Base-by-base conservation (phyloP, 257 asterid species). In the Buddleja alternifolia region DNA sequence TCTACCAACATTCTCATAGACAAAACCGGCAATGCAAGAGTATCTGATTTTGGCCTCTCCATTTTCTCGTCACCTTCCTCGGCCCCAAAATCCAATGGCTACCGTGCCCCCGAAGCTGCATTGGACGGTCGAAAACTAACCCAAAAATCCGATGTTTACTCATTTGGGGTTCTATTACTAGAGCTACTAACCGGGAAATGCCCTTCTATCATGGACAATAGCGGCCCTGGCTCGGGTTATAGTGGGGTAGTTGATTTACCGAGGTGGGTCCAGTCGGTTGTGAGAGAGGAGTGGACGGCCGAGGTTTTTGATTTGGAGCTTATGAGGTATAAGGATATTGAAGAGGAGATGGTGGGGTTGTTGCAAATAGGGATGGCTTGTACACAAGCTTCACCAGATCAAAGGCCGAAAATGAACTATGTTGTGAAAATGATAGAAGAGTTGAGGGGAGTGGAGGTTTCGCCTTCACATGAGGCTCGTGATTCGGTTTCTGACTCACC, bases 251-350 rank as follows among this genome's bases (percentile, higher is more conserved):
- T 93, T 1, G 97, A 93, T 76, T 74, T 93, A 51, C 99, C 99
- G 0, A 84, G 97, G 84, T 93, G 99, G 99, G 99, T 93, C 54
- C 99, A 88, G 73, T 86, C 96, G 15, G 96, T 93, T 16, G 99
- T 93, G 80, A 81, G 99, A 14, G 99, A 93, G 79, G 99, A 93
- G 78, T 93, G 99, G 99, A 93, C 99, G 0, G 95, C 99, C 1
- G 99, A 93, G 76, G 99, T 93, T 56, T 93, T 93, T 11, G 99
- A 93, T 78, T 75, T 90, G 91, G 99, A 90, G 85, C 88, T 93
- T 16, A 93, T 93, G 99, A 87, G 99, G 90, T 93, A 90, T 19
- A 90, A 85, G 73, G 95, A 86, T 61, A 87, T 90, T 0, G 97
- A 93, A 50, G 97, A 94, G 72, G 97, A 94, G 70, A 89, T 94